Evolutionary conservation across 2,329 filamentous ascomycete species (phyloP).

Genomic region (Fusarium albidum): DNA sequence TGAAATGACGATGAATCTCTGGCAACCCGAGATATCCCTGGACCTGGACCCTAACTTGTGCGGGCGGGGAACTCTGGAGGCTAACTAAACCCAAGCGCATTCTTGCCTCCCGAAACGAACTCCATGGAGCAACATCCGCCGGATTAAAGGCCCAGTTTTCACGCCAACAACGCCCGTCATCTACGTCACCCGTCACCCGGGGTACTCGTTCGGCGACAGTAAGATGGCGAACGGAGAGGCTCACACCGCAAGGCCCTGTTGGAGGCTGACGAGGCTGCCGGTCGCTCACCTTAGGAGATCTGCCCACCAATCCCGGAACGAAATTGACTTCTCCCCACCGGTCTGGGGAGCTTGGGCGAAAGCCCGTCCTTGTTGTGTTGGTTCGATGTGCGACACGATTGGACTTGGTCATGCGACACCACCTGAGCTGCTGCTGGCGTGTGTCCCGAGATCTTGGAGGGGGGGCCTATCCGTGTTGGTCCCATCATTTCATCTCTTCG

Average conservation of each 20-base stretch:
- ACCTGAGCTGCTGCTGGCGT: slow-evolving; percentile 3
- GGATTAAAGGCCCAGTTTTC: slow-evolving; percentile 6
- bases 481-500: not conserved
- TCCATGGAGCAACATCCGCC: slow-evolving; percentile 2
- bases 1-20: slow-evolving; percentile 2
- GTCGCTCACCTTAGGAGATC: not conserved
- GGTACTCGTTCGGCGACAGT: slow-evolving; percentile 5
- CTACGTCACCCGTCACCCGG: slow-evolving; percentile 13
- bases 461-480: not conserved
- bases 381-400: slow-evolving; percentile 7
- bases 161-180: slow-evolving; percentile 2
- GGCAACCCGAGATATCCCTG: not conserved
- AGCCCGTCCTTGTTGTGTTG: slow-evolving; percentile 7
- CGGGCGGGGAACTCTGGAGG: slow-evolving; percentile 26
- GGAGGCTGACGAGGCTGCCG: slow-evolving; percentile 16
- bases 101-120: slow-evolving; percentile 2
- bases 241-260: slow-evolving; percentile 1
- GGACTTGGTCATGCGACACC: slow-evolving; percentile 12
- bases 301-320: slow-evolving; percentile 9
- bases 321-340: slow-evolving; percentile 7
- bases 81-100: not conserved
- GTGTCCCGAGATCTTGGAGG: not conserved
- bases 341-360: slow-evolving; percentile 2
- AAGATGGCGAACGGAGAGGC: not conserved
- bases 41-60: not conserved